phyloP scores from a whole-genome alignment of 1,284 basidiomycete species.

The Pyrrhoderma lamaoense region DNA sequence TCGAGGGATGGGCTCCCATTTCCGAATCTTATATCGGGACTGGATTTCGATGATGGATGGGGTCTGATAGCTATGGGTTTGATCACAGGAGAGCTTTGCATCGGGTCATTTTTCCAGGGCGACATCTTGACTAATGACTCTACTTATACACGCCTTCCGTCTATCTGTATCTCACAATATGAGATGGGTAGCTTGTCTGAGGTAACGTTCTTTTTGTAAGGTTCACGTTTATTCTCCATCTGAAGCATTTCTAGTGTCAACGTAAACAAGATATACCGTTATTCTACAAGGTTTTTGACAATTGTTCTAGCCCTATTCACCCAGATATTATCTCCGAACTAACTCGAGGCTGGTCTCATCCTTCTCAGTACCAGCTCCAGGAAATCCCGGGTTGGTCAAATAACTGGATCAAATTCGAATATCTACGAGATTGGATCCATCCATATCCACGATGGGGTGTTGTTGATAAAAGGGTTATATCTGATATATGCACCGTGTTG shows the following conservation, averaged over 20 bases:
- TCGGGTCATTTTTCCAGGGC: background rate
- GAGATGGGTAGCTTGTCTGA: too few relatives aligned
- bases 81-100: background rate
- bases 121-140: background rate
- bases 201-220: too few relatives aligned
- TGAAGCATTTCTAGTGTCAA: background rate
- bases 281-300: background rate
- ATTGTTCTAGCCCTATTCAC: background rate
- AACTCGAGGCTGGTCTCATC: background rate
- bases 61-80: background rate
- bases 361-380: too few relatives aligned
- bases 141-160: background rate
- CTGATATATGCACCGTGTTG: background rate
- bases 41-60: conserved; percentile 8
- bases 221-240: background rate
- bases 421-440: conserved; percentile 1
- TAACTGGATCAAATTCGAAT: conserved; percentile 1
- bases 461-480: background rate
- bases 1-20: background rate
- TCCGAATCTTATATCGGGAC: background rate
- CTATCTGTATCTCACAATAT: too few relatives aligned
- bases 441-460: conserved; percentile 8
- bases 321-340: background rate
- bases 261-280: background rate
- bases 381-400: conserved; percentile 4